These are phyloP conservation scores for Vairimorpha apis DNA, from an alignment of 371 early-diverging fungal genomes.

Conservation along the genomic window DNA sequence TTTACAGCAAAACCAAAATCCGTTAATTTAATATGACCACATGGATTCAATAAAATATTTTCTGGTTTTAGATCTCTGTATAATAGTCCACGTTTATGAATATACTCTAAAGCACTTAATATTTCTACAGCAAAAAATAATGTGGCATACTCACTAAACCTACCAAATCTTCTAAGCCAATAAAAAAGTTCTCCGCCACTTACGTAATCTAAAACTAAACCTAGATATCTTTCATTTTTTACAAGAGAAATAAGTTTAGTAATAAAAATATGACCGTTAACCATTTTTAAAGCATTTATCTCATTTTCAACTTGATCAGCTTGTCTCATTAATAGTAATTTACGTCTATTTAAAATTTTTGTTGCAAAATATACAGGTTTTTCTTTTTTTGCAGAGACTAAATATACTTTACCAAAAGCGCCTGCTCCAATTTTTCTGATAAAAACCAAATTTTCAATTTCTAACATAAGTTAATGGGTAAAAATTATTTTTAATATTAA, in stretches of 20 bases:
- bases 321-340: slow-evolving; percentile 84
- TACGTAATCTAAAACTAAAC: slow-evolving; percentile 83
- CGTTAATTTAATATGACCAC: slow-evolving; percentile 90
- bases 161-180: slow-evolving; percentile 72
- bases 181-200: slow-evolving; percentile 86
- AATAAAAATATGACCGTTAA: slow-evolving; percentile 80
- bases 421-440: slow-evolving; percentile 98
- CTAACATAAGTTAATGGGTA: slow-evolving; percentile 66
- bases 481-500: too few relatives aligned
- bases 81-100: slow-evolving; percentile 86
- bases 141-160: slow-evolving; percentile 66
- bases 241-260: slow-evolving; percentile 82
- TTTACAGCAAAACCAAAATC: slow-evolving; percentile 97
- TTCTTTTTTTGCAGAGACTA: slow-evolving; percentile 70
- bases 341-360: slow-evolving; percentile 84
- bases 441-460: slow-evolving; percentile 82
- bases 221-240: slow-evolving; percentile 73
- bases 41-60: slow-evolving; percentile 76
- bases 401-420: slow-evolving; percentile 94
- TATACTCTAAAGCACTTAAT: slow-evolving; percentile 84
- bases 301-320: slow-evolving; percentile 93
- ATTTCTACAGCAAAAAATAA: slow-evolving; percentile 95
- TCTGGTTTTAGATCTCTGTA: slow-evolving; percentile 97
- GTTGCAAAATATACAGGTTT: slow-evolving; percentile 68
- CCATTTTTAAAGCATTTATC: slow-evolving; percentile 76